Percentiles rank a stretch among this genome's conserved stretches.
phyloP scores from a whole-genome alignment of 371 early-diverging fungal genomes.

The Mucor sp. region DNA sequence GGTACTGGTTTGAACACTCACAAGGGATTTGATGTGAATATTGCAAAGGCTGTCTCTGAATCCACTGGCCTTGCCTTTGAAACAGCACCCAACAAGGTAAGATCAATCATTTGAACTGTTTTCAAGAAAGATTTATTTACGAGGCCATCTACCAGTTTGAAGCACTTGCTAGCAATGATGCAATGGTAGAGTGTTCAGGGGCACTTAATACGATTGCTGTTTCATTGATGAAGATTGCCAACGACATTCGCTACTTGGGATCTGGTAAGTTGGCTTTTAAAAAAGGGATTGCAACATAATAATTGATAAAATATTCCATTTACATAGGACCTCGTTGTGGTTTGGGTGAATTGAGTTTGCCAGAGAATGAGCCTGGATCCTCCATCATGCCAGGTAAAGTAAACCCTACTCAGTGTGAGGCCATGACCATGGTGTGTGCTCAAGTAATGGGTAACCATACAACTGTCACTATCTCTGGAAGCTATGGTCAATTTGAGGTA shows the following conservation, averaged over 20 bases:
- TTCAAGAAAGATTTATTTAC: background rate
- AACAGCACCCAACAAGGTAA: constrained; percentile 92
- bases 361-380: constrained; percentile 97
- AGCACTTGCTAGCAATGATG: constrained; percentile 95
- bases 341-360: constrained; percentile 89
- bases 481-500: constrained; percentile 95
- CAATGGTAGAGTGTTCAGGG: constrained; percentile 93
- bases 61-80: constrained; percentile 83
- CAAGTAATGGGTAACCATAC: constrained; percentile 97
- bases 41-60: constrained; percentile 80
- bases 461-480: constrained; percentile 86
- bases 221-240: constrained; percentile 97
- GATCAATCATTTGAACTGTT: background rate
- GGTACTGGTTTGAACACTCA: constrained; percentile 96
- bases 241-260: constrained; percentile 93
- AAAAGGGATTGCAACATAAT: background rate
- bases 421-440: constrained; percentile 97
- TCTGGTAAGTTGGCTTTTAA: constrained; percentile 61
- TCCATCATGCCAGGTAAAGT: constrained; percentile 98
- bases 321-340: constrained; percentile 83
- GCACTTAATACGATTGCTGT: constrained; percentile 91
- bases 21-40: constrained; percentile 84
- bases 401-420: constrained; percentile 98
- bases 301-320: background rate
- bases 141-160: constrained; percentile 76